Evolutionary conservation across 805 yeast genomes (phyloP).

Genomic region (Torulaspora maleeae): DNA sequence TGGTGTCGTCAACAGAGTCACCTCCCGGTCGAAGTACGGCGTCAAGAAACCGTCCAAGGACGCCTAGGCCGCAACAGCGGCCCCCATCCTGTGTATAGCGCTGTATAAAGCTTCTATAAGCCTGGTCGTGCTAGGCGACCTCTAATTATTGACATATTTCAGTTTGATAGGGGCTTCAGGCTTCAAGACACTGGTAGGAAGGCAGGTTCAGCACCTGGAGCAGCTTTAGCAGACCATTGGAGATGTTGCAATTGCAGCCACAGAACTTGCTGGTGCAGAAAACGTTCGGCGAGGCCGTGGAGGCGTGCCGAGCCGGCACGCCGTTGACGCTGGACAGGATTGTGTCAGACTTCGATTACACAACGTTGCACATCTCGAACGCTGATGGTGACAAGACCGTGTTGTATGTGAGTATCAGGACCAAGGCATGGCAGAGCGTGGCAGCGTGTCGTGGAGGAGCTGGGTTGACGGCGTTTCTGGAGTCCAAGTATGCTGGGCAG

Average conservation of each 20-base stretch:
- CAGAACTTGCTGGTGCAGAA: conserved; percentile 78
- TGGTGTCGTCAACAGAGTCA: conserved; percentile 89
- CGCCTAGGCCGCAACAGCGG: neutral
- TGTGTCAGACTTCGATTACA: conserved; percentile 92
- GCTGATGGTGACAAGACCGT: conserved; percentile 60
- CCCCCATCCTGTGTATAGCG: neutral
- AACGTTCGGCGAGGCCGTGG: conserved; percentile 60
- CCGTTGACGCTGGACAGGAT: conserved; percentile 65
- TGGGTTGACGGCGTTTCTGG: conserved; percentile 21
- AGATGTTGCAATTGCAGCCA: conserved; percentile 81
- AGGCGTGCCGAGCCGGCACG: conserved; percentile 26
- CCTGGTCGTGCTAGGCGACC: neutral
- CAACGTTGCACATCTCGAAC: conserved; percentile 83
- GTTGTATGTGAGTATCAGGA: conserved; percentile 28
- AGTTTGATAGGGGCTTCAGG: neutral
- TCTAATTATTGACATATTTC: neutral
- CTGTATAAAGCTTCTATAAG: neutral
- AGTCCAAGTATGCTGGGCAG: conserved; percentile 18
- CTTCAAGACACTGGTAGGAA: neutral
- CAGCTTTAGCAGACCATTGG: neutral
- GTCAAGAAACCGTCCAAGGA: conserved; percentile 71
- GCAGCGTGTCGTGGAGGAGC: conserved; percentile 16
- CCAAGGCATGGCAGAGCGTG: conserved; percentile 34
- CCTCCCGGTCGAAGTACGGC: conserved; percentile 91
- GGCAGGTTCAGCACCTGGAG: neutral